Conservation (phyloP, 306 rosid species). For the Parietaria judaica region DNA sequence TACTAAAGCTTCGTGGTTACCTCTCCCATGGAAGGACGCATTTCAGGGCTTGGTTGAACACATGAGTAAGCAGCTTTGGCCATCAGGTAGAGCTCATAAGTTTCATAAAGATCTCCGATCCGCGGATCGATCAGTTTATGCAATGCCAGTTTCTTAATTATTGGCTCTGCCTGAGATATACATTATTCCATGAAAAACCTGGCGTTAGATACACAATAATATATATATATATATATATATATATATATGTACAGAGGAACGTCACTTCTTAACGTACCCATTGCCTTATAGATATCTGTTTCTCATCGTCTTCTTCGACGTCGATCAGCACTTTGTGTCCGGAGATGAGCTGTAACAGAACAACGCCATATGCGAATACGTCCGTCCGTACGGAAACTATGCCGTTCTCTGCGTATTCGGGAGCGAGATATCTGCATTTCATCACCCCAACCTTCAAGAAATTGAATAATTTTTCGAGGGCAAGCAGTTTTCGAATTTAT, state of each 20-base stretch:
- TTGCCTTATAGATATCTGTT: constrained; percentile 47
- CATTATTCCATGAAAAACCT: neutral
- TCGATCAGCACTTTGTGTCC: constrained; percentile 51
- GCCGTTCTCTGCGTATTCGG: constrained; percentile 76
- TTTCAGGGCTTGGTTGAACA: constrained; percentile 46
- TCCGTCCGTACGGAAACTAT: constrained; percentile 58
- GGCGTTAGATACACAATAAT: neutral
- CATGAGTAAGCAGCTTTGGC: constrained; percentile 64
- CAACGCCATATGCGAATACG: constrained; percentile 63
- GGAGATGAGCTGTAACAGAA: constrained; percentile 59
- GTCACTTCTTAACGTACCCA: constrained; percentile 41
- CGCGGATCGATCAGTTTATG: constrained; percentile 67
- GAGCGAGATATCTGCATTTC: constrained; percentile 62
- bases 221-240: too few relatives aligned
- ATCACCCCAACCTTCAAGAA: constrained; percentile 4
- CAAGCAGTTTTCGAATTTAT: too few relatives aligned
- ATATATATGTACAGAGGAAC: too few relatives aligned
- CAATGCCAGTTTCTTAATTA: constrained; percentile 51
- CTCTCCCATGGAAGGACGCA: constrained; percentile 74
- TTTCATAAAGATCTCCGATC: constrained; percentile 52
- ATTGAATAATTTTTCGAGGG: neutral
- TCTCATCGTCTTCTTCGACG: constrained; percentile 24
- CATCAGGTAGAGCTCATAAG: constrained; percentile 53
- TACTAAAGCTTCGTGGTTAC: constrained; percentile 19
- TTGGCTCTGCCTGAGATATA: constrained; percentile 46